Base-by-base conservation (phyloP, 768 basidiomycete genomes). In the Russula lepida region DNA sequence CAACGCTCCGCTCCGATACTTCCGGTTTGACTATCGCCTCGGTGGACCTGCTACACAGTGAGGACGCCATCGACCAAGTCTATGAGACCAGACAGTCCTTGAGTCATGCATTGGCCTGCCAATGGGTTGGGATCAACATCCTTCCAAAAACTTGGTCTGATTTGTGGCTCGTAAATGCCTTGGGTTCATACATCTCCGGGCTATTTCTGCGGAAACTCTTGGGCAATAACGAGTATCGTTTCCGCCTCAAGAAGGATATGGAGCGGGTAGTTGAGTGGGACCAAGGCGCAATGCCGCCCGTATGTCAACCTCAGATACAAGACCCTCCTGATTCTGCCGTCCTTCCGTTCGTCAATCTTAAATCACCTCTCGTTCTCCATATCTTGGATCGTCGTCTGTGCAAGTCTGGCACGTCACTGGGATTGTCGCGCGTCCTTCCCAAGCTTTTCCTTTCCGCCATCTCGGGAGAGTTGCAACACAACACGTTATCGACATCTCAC, bases 101-200 rank as follows among this genome's bases (percentile, higher is more conserved):
- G 51, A 80, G 86, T 28, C 92, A 98, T 70, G 88, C 92, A 6
- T 80, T 98, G 35, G 95, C 94, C 8, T 91, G 86, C 64, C 97
- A 99, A 73, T 99, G 97, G 97, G 80, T 91, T 58, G 95, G 97
- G 28, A 85, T 99, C 73, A 95, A 98, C 73, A 92, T 99, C 68
- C 86, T 93, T 59, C 94, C 88, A 55, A 93, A 92, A 75, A 81
- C 85, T 30, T 92, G 91, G 83, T 88, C 92, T 13, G 97, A 99
- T 72, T 82, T 86, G 27, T 99, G 97, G 97, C 83, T 99, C n/a
- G 86, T 95, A 59, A 93, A 95, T 68, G 97, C 95, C 1, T 77
- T 99, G 49, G 88, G 92, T 9, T 78, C 94, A 17, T 94, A 98
- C 70, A 88, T 98, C 69, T 88, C 90, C 6, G 88, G 88, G 11